Base-by-base conservation (phyloP, 345 rosid genomes). In the Raphanus sativus region DNA sequence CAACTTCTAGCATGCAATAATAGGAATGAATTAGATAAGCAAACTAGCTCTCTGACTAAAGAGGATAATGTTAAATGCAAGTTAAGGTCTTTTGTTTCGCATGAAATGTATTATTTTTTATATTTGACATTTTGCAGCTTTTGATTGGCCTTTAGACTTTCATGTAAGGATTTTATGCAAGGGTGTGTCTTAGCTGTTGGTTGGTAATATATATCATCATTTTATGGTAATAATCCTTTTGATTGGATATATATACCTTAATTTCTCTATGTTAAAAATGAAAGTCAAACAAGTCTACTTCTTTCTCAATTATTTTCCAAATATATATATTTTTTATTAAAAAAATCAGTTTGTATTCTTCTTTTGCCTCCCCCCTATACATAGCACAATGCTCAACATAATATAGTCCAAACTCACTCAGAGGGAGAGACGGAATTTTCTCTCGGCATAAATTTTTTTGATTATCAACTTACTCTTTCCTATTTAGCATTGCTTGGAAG, bases 361-460 rank as follows among this genome's bases (percentile, higher is more conserved):
- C 56, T 40, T 38, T 34, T 38, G 56, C 75, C 63, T 70, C 52
- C 38, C 58, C 32, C 73, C 13, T 45, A 11, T 60, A 25, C 40
- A 33, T 33, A 61, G 15, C n/a, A 60, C 25, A 28, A 40, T 58
- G n/a, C 26, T 38, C 17, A 25, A 58, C 30, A 10, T 58, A 24
- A 9, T 56, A 69, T 25, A 70, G 12, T 38, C 56, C 75, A 38
- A 71, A 24, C 75, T 59, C 75, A 70, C 54, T 24, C 36, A 13
- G 7, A 38, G 36, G 34, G 28, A 70, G 2, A 58, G n/a, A 38
- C 21, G 26, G 24, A 59, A 59, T 17, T 24, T 15, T 40, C 66
- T 36, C 73, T 69, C 48, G 67, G 67, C 67, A 62, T 33, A 62
- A 16, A 2, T 29, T 4, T 64, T 64, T 5, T 36, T 64, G 12